phyloP scores from a whole-genome alignment of 345 rosid genomes.

The Linum lewisii region DNA sequence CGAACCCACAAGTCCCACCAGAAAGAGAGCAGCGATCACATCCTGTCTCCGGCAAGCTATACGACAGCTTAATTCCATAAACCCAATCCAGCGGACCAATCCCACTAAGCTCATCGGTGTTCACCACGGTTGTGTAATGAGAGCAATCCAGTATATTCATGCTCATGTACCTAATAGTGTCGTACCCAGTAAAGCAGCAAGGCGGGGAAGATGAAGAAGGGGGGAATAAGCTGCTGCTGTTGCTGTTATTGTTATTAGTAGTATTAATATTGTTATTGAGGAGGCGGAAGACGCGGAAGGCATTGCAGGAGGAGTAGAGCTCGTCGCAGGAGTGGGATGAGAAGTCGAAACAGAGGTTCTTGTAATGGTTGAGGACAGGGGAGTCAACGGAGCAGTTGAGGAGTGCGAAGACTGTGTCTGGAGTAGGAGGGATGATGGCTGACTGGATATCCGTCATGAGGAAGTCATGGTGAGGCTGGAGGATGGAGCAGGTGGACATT shows the following conservation, averaged over 20 bases:
- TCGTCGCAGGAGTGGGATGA: constrained; percentile 81
- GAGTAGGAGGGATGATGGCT: constrained; percentile 55
- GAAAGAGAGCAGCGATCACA: constrained; percentile 59
- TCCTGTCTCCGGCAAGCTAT: constrained; percentile 54
- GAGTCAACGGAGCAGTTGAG: constrained; percentile 78
- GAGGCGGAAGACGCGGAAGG: constrained; percentile 53
- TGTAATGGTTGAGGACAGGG: constrained; percentile 73
- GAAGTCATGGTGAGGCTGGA: constrained; percentile 91
- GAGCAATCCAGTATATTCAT: constrained; percentile 85
- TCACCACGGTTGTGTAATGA: constrained; percentile 58
- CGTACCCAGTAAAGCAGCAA: constrained; percentile 79
- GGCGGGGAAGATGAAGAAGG: constrained; percentile 35
- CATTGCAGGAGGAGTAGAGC: constrained; percentile 57
- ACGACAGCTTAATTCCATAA: constrained; percentile 68
- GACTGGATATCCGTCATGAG: constrained; percentile 54
- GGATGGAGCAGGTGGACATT: constrained; percentile 92
- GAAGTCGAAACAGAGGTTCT: constrained; percentile 57
- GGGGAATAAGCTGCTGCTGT: too few relatives aligned
- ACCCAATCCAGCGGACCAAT: constrained; percentile 71
- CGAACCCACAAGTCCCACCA: constrained; percentile 80
- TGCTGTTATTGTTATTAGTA: too few relatives aligned
- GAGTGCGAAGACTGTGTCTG: constrained; percentile 82
- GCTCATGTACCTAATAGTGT: constrained; percentile 72
- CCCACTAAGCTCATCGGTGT: constrained; percentile 39
- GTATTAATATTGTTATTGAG: constrained; percentile 16